A percentile compares a stretch with the other conserved stretches of the same genome.
Evolutionary conservation across 1,284 basidiomycete genomes (phyloP).

Genomic region (Cutaneotrichosporon mucoides): DNA sequence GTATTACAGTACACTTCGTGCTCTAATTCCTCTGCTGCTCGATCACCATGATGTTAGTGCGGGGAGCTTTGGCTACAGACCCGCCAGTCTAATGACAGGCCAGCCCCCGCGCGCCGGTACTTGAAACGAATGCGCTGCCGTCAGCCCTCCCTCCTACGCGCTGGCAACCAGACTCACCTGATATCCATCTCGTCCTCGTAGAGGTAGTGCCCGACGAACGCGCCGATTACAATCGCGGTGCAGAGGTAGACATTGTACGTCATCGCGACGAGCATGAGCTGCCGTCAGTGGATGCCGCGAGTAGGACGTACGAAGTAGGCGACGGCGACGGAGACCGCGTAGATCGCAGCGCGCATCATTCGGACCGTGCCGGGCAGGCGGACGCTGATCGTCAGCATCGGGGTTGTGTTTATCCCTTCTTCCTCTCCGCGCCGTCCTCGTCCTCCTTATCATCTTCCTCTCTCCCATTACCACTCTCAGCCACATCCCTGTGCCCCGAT

Average conservation of each 20-base stretch:
- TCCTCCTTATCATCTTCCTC: too few relatives aligned
- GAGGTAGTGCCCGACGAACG: slow-evolving; percentile 45
- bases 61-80: too few relatives aligned
- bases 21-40: too few relatives aligned
- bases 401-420: neutral
- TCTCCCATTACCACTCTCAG: too few relatives aligned
- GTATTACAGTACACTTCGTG: too few relatives aligned
- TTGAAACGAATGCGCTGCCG: neutral
- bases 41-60: too few relatives aligned
- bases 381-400: slow-evolving; percentile 18
- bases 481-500: too few relatives aligned
- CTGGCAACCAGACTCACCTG: slow-evolving; percentile 26
- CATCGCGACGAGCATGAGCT: slow-evolving; percentile 53
- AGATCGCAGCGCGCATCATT: slow-evolving; percentile 34
- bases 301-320: slow-evolving; percentile 45
- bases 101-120: slow-evolving; percentile 2
- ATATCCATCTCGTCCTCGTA: slow-evolving; percentile 47
- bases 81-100: slow-evolving; percentile 5
- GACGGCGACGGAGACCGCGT: slow-evolving; percentile 40
- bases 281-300: neutral
- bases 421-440: too few relatives aligned
- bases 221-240: slow-evolving; percentile 46
- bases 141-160: neutral
- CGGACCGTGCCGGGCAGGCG: slow-evolving; percentile 24
- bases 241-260: slow-evolving; percentile 51